phyloP scores from a whole-genome alignment of 352 stramenopile species.

The Aphanomyces euteiches region DNA sequence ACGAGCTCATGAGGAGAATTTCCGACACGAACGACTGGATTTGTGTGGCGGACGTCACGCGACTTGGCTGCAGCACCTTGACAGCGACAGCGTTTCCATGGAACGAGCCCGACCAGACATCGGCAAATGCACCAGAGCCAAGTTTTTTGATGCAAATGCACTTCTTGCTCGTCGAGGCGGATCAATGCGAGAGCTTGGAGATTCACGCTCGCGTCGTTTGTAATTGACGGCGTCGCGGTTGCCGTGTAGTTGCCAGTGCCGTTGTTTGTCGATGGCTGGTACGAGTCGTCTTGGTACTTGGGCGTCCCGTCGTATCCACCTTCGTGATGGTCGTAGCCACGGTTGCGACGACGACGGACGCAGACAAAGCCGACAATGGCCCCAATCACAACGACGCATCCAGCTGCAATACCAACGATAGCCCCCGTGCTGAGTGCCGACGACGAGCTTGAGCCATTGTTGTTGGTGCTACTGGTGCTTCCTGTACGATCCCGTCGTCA shows the following conservation, averaged over 20 bases:
- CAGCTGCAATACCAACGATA: background rate
- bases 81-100: slow-evolving; percentile 61
- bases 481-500: background rate
- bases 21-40: slow-evolving; percentile 23
- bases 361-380: background rate
- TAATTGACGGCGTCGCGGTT: background rate
- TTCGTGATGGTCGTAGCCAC: background rate
- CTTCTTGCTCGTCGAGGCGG: too few relatives aligned
- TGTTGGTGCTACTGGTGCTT: background rate
- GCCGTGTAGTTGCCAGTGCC: background rate
- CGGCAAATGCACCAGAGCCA: slow-evolving; percentile 54
- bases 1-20: slow-evolving; percentile 18
- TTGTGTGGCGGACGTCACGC: slow-evolving; percentile 27
- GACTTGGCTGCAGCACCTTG: slow-evolving; percentile 40
- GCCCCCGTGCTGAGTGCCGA: background rate
- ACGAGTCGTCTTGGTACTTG: background rate
- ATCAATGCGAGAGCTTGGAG: too few relatives aligned
- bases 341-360: background rate
- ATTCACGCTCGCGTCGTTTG: background rate
- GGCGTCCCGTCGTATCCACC: background rate
- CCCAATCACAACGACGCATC: background rate
- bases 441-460: background rate
- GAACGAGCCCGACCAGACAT: slow-evolving; percentile 61
- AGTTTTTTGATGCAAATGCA: slow-evolving; percentile 35
- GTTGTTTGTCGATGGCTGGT: background rate